These are phyloP conservation scores for Diplodia scrobiculata DNA, from an alignment of 2,329 filamentous ascomycete species.

Conservation along the genomic window DNA sequence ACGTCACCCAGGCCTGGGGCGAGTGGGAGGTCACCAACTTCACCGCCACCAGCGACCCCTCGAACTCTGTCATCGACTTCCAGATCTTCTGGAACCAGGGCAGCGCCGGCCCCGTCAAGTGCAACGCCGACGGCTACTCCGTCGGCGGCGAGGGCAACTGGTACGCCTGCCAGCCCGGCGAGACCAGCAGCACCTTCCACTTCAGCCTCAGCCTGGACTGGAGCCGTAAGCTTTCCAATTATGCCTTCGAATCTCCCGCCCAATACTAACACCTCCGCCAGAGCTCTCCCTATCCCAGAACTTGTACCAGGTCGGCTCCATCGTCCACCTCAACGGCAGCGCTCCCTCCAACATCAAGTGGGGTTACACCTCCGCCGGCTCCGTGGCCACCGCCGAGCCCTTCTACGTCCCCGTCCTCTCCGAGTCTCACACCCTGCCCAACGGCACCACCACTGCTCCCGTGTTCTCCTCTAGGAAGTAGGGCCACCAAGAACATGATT, in stretches of 20 bases:
- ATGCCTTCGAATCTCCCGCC: no score
- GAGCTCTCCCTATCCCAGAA: conserved; percentile 11
- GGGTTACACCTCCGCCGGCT: background rate
- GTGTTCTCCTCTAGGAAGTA: conserved; percentile 17
- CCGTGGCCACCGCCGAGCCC: background rate
- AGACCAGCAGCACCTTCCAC: background rate
- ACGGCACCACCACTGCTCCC: conserved; percentile 4
- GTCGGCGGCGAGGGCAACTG: background rate
- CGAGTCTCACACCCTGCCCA: conserved; percentile 1
- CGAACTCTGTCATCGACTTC: conserved; percentile 5
- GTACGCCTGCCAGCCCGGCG: background rate
- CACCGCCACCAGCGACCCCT: background rate
- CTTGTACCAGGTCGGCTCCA: conserved; percentile 7
- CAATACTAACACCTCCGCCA: background rate
- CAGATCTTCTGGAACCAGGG: conserved; percentile 12
- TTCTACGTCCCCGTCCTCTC: conserved; percentile 4
- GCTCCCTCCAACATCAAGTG: conserved; percentile 1
- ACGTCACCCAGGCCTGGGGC: conserved; percentile 20
- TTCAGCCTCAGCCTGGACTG: background rate
- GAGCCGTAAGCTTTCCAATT: background rate
- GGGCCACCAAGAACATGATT: background rate
- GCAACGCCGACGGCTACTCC: background rate
- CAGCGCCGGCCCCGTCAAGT: background rate
- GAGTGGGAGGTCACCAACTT: conserved; percentile 21
- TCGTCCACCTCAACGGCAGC: conserved; percentile 16